Percentiles rank a stretch among this genome's conserved stretches.
phyloP scores from a whole-genome alignment of 805 yeast species.

The Metahyphopichia silvanorum region DNA sequence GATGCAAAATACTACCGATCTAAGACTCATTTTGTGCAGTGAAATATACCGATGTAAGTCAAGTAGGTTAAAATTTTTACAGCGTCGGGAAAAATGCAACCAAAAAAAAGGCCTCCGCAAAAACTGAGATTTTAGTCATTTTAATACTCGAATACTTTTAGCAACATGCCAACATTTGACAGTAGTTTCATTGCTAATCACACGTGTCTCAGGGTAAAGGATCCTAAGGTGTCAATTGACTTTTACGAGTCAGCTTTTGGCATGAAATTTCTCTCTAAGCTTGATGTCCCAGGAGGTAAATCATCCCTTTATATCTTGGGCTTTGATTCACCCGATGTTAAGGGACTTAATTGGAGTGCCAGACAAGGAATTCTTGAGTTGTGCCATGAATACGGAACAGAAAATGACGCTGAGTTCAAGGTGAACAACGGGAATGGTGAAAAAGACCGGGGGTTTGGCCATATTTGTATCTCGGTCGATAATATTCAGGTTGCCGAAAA shows the following conservation, averaged over 20 bases:
- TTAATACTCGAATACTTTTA: too few relatives aligned
- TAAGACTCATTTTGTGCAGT: too few relatives aligned
- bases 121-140: too few relatives aligned
- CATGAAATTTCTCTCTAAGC: slow-evolving; percentile 54
- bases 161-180: slow-evolving; percentile 32
- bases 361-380: slow-evolving; percentile 77
- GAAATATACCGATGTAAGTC: too few relatives aligned
- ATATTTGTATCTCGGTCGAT: slow-evolving; percentile 83
- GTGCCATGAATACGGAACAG: slow-evolving; percentile 76
- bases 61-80: too few relatives aligned
- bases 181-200: slow-evolving; percentile 52
- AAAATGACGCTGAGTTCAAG: slow-evolving; percentile 51
- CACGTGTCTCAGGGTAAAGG: slow-evolving; percentile 77
- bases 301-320: slow-evolving; percentile 72
- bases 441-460: slow-evolving; percentile 91
- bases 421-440: slow-evolving; percentile 81
- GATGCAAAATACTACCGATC: too few relatives aligned
- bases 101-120: too few relatives aligned
- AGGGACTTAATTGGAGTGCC: slow-evolving; percentile 37
- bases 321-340: slow-evolving; percentile 42
- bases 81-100: too few relatives aligned
- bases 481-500: slow-evolving; percentile 64
- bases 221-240: slow-evolving; percentile 67
- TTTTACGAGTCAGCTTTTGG: slow-evolving; percentile 79
- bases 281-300: slow-evolving; percentile 52